These are phyloP conservation scores for Metarhizium robertsii DNA, from an alignment of 2,329 filamentous ascomycete species.

Conservation along the genomic window DNA sequence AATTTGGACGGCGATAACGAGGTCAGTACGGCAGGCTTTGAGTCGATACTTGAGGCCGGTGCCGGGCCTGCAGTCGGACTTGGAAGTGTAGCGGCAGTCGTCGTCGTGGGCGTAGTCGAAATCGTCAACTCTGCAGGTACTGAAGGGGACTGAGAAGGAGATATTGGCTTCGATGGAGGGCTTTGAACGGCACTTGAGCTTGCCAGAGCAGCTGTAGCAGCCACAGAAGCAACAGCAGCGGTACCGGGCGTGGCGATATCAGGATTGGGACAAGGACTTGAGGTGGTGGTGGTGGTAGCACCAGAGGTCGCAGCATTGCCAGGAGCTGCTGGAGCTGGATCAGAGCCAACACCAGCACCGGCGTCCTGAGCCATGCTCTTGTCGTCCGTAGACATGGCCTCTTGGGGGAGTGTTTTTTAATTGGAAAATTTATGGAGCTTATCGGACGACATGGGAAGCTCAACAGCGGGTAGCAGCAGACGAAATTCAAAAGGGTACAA, in stretches of 20 bases:
- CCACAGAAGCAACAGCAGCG: conserved; percentile 2
- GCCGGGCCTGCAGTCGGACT: background rate
- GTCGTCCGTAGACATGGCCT: conserved; percentile 18
- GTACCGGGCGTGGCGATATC: conserved; percentile 4
- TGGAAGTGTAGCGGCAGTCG: background rate
- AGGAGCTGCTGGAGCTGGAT: conserved; percentile 12
- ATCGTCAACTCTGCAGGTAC: background rate
- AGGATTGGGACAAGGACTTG: conserved; percentile 1
- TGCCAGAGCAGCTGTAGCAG: conserved; percentile 10
- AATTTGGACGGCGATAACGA: conserved; percentile 8
- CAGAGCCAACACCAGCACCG: conserved; percentile 18
- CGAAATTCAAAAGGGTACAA: conserved; percentile 2
- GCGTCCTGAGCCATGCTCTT: conserved; percentile 19
- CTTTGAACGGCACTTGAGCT: conserved; percentile 2
- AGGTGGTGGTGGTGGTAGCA: background rate
- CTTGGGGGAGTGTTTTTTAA: conserved; percentile 17
- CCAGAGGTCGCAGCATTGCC: conserved; percentile 2
- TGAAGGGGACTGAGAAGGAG: conserved; percentile 4
- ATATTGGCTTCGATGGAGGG: background rate
- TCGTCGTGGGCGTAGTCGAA: background rate
- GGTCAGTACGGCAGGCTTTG: conserved; percentile 2
- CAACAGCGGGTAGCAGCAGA: conserved; percentile 13
- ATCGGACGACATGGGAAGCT: conserved; percentile 18
- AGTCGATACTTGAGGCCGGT: background rate
- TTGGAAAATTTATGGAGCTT: conserved; percentile 28